Conservation (phyloP, 441 rosid genomes). For the Pelargonium fulgidum region DNA sequence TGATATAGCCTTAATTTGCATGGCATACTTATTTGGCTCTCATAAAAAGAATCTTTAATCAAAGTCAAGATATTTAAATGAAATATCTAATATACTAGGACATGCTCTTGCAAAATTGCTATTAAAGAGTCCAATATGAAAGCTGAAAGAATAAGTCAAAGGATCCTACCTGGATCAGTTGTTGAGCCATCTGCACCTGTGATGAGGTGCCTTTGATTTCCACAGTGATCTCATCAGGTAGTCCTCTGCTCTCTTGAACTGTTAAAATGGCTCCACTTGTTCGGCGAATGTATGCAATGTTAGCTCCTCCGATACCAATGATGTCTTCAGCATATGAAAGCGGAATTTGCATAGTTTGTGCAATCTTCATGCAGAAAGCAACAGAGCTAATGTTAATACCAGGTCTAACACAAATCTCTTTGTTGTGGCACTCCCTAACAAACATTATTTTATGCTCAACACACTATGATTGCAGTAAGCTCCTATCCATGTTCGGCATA, state of each 20-base stretch:
- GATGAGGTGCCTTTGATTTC: slow-evolving; percentile 62
- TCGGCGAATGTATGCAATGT: slow-evolving; percentile 54
- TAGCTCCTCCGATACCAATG: slow-evolving; percentile 57
- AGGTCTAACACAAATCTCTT: background rate
- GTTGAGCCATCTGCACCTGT: slow-evolving; percentile 61
- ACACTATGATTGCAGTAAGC: background rate
- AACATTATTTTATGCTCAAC: background rate
- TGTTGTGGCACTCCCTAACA: background rate
- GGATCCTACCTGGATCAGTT: slow-evolving; percentile 48
- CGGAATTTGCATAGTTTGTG: slow-evolving; percentile 67
- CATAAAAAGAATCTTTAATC: background rate
- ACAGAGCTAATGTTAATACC: slow-evolving; percentile 3
- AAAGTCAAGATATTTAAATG: background rate
- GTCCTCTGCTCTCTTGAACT: slow-evolving; percentile 53
- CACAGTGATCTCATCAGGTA: slow-evolving; percentile 58
- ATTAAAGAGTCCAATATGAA: background rate
- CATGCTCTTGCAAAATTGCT: background rate
- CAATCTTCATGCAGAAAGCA: slow-evolving; percentile 31
- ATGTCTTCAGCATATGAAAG: slow-evolving; percentile 65
- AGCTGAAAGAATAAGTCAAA: slow-evolving; percentile 6
- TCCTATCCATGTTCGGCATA: background rate
- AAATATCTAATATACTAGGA: background rate
- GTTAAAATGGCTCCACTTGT: slow-evolving; percentile 55
- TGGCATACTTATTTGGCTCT: background rate
- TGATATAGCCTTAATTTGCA: background rate